phyloP scores from a whole-genome alignment of 371 early-diverging fungal species.

The Funneliformis caledonium region DNA sequence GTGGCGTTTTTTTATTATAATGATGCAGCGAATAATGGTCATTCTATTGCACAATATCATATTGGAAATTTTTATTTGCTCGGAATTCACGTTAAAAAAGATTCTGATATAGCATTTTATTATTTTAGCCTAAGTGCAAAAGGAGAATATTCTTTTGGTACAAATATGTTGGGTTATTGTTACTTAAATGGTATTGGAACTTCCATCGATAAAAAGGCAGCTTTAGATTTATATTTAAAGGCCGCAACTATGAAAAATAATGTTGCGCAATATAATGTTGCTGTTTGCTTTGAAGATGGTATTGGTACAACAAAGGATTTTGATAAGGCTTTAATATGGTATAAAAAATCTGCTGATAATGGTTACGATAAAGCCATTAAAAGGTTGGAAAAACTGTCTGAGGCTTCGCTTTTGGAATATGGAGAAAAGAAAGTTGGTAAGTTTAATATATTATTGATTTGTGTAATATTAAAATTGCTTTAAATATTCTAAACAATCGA shows the following conservation, averaged over 20 bases:
- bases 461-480: no score
- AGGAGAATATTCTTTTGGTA: constrained; percentile 63
- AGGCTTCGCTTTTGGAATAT: background rate
- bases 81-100: constrained; percentile 36
- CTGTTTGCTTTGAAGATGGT: constrained; percentile 80
- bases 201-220: constrained; percentile 57
- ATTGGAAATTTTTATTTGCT: background rate
- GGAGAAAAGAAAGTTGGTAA: background rate
- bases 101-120: constrained; percentile 57
- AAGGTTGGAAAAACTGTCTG: background rate
- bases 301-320: constrained; percentile 63
- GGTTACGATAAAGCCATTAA: background rate
- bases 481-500: background rate
- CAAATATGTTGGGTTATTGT: constrained; percentile 77
- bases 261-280: constrained; percentile 79
- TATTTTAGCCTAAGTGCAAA: constrained; percentile 56
- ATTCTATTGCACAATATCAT: constrained; percentile 33
- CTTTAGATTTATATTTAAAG: constrained; percentile 66
- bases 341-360: constrained; percentile 42
- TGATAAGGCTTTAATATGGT: constrained; percentile 68
- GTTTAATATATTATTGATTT: background rate
- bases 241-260: constrained; percentile 61
- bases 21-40: constrained; percentile 51
- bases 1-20: constrained; percentile 53
- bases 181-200: constrained; percentile 80